phyloP scores from a whole-genome alignment of 805 yeast species.

The Starmerella sirachaensis region DNA sequence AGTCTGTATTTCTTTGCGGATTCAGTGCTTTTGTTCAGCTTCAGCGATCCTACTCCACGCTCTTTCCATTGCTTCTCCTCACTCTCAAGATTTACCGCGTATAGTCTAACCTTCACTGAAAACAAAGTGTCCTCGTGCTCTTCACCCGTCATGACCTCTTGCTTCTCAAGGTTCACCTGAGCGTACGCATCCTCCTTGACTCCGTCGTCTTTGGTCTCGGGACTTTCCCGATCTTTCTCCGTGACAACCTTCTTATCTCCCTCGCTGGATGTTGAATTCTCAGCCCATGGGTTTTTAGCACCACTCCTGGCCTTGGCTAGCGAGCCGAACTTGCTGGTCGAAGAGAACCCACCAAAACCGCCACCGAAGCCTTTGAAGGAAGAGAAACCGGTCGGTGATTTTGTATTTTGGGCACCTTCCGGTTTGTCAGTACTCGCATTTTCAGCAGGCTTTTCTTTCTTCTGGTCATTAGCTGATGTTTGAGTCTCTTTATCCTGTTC shows the following conservation, averaged over 20 bases:
- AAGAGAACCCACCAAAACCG: neutral
- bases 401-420: neutral
- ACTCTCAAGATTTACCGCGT: conserved; percentile 48
- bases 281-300: conserved; percentile 44
- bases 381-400: too few relatives aligned
- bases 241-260: conserved; percentile 4
- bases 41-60: conserved; percentile 81
- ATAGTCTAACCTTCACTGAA: conserved; percentile 65
- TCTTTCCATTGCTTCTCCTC: conserved; percentile 86
- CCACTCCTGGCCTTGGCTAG: neutral
- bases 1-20: conserved; percentile 41
- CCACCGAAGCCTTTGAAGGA: neutral
- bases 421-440: neutral
- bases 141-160: conserved; percentile 67
- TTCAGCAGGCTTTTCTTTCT: neutral
- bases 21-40: conserved; percentile 42
- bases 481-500: too few relatives aligned
- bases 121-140: conserved; percentile 66
- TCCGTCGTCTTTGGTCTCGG: neutral
- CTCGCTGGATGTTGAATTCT: conserved; percentile 11
- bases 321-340: neutral
- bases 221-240: conserved; percentile 11
- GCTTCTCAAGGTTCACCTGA: conserved; percentile 27
- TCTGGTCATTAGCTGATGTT: neutral
- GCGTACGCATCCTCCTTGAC: conserved; percentile 19